These are phyloP conservation scores for Arabidopsis arenosa DNA, from an alignment of 345 rosid species.

Conservation along the genomic window DNA sequence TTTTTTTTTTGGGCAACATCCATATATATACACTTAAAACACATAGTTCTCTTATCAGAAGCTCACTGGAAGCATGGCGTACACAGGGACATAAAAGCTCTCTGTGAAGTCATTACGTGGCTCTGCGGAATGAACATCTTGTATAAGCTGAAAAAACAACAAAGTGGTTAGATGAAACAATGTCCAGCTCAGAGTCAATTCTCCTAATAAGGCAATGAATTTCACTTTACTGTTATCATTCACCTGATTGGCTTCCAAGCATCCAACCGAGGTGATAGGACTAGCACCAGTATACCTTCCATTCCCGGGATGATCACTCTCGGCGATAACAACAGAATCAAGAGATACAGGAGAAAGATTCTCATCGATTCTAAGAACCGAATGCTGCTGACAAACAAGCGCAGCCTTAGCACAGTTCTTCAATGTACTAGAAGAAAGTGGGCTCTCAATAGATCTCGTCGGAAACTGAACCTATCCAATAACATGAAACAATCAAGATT, in stretches of 20 bases:
- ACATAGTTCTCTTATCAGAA: conserved; percentile 30
- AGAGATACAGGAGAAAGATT: conserved; percentile 85
- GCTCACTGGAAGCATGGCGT: conserved; percentile 80
- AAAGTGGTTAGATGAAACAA: conserved; percentile 1
- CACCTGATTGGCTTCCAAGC: conserved; percentile 93
- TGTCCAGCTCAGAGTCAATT: not conserved
- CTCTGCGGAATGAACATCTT: conserved; percentile 71
- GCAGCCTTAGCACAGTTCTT: conserved; percentile 57
- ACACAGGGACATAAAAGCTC: conserved; percentile 75
- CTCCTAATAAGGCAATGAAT: not conserved
- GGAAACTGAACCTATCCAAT: conserved; percentile 56
- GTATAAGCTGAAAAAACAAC: conserved; percentile 68
- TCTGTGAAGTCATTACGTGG: conserved; percentile 60
- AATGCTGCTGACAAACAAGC: conserved; percentile 60
- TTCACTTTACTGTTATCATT: not conserved
- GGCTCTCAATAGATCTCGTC: conserved; percentile 67
- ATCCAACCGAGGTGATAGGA: conserved; percentile 73
- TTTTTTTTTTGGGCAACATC: no score
- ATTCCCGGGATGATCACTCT: conserved; percentile 62
- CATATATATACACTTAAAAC: conserved; percentile 4
- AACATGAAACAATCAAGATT: conserved; percentile 8
- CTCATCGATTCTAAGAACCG: conserved; percentile 70
- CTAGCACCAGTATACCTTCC: conserved; percentile 63
- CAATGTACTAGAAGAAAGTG: conserved; percentile 60
- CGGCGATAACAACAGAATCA: conserved; percentile 85